Base-by-base conservation (phyloP, 169 alveolate species). In the Neospora caninum region DNA sequence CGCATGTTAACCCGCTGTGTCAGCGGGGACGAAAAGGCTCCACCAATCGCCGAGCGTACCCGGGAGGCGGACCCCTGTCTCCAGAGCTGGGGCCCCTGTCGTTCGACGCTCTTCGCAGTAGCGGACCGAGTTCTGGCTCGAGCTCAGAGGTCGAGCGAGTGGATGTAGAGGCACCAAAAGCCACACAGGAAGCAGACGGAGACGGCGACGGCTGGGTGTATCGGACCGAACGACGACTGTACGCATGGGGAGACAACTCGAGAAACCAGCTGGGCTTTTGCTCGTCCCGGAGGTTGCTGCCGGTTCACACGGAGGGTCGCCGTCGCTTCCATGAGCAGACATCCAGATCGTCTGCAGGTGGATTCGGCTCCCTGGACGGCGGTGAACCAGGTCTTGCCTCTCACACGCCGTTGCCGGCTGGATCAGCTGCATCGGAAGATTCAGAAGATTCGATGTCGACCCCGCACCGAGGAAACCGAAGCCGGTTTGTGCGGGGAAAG, bases 201-300 rank as follows among this genome's bases (percentile, higher is more conserved):
- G 22, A 1, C 42, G 86, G n/a, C 39, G 45, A n/a, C 86, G 43
- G 10, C 86, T 78, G 45, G 49, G n/a, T 78, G 39, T 78, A 36
- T n/a, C 39, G 86, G 41, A 82, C 34, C 20, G 89, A 82, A 36
- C n/a, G 89, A 13, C 54, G 89, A 22, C 69, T 82, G 89, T 82
- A 82, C 36, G 89, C 27, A 20, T 82, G 89, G 89, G 89, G 89
- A 41, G 6, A 49, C 64, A 82, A 82, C 64, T 41, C 69, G 34
- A 41, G 89, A 4, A 1, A 25, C 16, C 89, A 82, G 89, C 64
- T 82, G 69, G 89, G 89, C 18, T 42, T 82, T 41, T 31, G 53
- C n/a, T 36, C 20, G 20, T 20, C 69, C 38, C 64, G 58, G 13
- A 49, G 13, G 13, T 49, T 4, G 22, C 58, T 4, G 13, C 58